Evolutionary conservation across 2,329 filamentous ascomycete genomes (phyloP).

Genomic region (Arthrobotrys entomopaga): DNA sequence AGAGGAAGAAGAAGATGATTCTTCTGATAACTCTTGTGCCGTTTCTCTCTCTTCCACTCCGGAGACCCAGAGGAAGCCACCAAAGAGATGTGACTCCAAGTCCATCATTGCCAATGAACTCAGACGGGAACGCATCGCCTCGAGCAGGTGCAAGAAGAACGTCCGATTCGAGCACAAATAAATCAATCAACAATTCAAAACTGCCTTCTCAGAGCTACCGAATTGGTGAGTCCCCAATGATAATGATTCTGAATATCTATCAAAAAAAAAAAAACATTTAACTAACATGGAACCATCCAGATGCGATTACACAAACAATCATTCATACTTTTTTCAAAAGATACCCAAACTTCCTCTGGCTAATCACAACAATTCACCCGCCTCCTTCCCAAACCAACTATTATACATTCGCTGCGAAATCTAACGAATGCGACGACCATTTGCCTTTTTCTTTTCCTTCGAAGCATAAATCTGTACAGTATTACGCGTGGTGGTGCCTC

Average conservation of each 20-base stretch:
- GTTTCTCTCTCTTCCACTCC: slow-evolving; percentile 48
- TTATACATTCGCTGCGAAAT: slow-evolving; percentile 44
- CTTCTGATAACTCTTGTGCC: slow-evolving; percentile 49
- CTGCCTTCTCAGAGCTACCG: slow-evolving; percentile 30
- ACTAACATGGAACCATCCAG: slow-evolving; percentile 34
- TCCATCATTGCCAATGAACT: slow-evolving; percentile 55
- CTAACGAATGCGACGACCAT: slow-evolving; percentile 50
- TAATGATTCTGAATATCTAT: slow-evolving; percentile 12
- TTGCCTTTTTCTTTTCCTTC: slow-evolving; percentile 49
- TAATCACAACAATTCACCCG: slow-evolving; percentile 34
- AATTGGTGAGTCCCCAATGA: slow-evolving; percentile 49
- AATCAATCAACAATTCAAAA: slow-evolving; percentile 8
- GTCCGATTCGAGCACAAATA: slow-evolving; percentile 55
- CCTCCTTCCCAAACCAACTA: slow-evolving; percentile 35
- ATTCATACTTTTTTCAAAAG: slow-evolving; percentile 22
- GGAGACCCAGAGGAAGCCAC: slow-evolving; percentile 50
- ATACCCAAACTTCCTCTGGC: slow-evolving; percentile 25
- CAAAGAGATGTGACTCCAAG: slow-evolving; percentile 54
- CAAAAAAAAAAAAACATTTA: slow-evolving; percentile 10
- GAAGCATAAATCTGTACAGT: slow-evolving; percentile 50
- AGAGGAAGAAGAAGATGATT: slow-evolving; percentile 51
- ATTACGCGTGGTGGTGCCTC: slow-evolving; percentile 55
- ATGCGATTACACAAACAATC: slow-evolving; percentile 50
- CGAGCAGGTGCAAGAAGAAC: slow-evolving; percentile 47
- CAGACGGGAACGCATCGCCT: slow-evolving; percentile 48